Evolutionary conservation across 371 early-diverging fungal genomes (phyloP).

Genomic region (Thermomucor indicae-seudaticae): DNA sequence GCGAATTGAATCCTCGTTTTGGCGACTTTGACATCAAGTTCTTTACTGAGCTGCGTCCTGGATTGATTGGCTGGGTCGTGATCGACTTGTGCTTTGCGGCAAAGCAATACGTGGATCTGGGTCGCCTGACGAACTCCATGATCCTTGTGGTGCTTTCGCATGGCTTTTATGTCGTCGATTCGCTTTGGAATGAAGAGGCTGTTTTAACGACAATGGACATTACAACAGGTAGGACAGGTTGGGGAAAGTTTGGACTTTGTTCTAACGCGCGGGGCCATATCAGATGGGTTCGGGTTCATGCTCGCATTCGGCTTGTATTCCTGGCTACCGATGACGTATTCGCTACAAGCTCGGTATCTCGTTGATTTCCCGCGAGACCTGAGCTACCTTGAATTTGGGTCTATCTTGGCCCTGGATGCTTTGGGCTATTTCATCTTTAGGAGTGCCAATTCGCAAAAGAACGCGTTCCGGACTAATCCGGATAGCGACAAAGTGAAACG

Average conservation of each 20-base stretch:
- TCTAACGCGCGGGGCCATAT: background rate
- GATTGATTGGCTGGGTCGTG: constrained; percentile 81
- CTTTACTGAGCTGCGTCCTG: constrained; percentile 90
- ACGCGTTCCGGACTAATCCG: constrained; percentile 81
- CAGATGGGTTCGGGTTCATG: constrained; percentile 96
- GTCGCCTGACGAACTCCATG: constrained; percentile 77
- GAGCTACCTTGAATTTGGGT: constrained; percentile 35
- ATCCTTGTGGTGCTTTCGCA: constrained; percentile 71
- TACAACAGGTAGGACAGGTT: constrained; percentile 45
- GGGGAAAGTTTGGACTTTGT: background rate
- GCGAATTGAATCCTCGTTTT: constrained; percentile 86
- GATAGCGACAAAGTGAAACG: constrained; percentile 60
- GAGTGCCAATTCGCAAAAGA: constrained; percentile 88
- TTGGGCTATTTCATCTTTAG: constrained; percentile 86
- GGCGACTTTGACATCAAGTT: constrained; percentile 89
- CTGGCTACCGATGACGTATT: constrained; percentile 92
- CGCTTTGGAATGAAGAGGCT: constrained; percentile 75
- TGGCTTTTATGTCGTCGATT: constrained; percentile 81
- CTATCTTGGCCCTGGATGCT: constrained; percentile 57
- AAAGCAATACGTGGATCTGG: constrained; percentile 69
- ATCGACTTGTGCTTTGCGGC: constrained; percentile 74
- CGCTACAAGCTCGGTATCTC: constrained; percentile 88
- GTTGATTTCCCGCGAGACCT: constrained; percentile 63
- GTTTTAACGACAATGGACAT: constrained; percentile 95
- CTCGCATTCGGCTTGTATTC: constrained; percentile 83